Evolutionary conservation across 106 monocot genomes (phyloP).

Genomic region (Agapanthus africanus): DNA sequence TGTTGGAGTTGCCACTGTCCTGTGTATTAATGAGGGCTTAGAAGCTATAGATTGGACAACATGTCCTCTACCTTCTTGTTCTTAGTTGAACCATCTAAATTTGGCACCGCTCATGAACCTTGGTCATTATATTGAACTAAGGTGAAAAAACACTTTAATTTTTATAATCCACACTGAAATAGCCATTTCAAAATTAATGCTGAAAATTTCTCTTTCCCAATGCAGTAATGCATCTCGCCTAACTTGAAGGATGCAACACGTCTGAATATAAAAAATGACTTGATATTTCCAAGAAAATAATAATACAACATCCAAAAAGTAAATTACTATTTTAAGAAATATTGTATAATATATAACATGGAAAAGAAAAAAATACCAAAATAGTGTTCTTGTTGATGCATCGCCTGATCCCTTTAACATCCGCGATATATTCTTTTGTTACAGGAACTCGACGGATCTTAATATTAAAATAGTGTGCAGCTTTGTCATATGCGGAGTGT

Average conservation of each 20-base stretch:
- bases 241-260: neutral
- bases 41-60: no score
- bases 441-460: slow-evolving; percentile 82
- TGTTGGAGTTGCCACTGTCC: no score
- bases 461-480: slow-evolving; percentile 94
- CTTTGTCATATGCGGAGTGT: slow-evolving; percentile 99
- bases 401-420: slow-evolving; percentile 61
- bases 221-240: neutral
- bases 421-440: slow-evolving; percentile 76
- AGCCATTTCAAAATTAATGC: no score
- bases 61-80: no score
- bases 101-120: no score
- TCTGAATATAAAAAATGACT: neutral
- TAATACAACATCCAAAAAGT: neutral
- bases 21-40: no score
- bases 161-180: no score
- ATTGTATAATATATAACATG: neutral
- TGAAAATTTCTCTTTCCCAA: neutral
- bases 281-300: neutral
- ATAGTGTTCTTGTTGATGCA: slow-evolving; percentile 89
- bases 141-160: no score
- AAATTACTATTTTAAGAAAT: neutral
- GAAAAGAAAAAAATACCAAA: slow-evolving; percentile 39
- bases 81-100: no score
- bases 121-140: no score